These are phyloP conservation scores for Komagataella phaffii DNA, from an alignment of 805 yeast genomes.

Conservation along the genomic window DNA sequence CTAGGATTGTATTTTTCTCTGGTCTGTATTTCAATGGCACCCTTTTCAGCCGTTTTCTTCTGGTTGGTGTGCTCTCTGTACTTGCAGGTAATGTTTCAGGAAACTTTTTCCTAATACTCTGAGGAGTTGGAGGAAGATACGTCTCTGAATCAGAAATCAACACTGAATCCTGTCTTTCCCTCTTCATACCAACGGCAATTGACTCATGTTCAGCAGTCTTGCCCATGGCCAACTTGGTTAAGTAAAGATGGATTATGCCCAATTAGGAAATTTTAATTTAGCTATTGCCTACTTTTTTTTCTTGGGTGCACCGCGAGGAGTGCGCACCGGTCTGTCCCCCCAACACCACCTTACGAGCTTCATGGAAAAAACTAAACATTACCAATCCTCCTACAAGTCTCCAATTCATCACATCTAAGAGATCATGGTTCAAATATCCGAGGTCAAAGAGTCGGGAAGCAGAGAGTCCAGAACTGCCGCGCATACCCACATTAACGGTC, in stretches of 20 bases:
- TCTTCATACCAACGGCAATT: background rate
- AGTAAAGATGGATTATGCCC: background rate
- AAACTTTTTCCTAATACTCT: background rate
- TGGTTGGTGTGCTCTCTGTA: background rate
- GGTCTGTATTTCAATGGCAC: conserved; percentile 35
- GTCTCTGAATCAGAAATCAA: background rate
- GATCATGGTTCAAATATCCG: conserved; percentile 7
- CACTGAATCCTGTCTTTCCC: background rate
- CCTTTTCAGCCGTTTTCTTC: conserved; percentile 17
- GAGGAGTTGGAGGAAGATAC: background rate
- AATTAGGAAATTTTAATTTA: background rate
- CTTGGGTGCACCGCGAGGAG: background rate
- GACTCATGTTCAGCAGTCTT: background rate
- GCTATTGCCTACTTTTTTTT: background rate
- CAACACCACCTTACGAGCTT: background rate
- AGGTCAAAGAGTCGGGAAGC: conserved; percentile 6
- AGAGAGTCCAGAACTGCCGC: conserved; percentile 77
- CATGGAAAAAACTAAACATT: background rate
- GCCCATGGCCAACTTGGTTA: background rate
- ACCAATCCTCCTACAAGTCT: background rate
- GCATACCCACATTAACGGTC: conserved; percentile 91
- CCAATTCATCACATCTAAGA: background rate
- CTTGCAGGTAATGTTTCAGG: background rate
- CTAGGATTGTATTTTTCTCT: conserved; percentile 26
- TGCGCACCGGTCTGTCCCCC: background rate